Conservation (phyloP, 352 stramenopile species). For the Phytophthora fragariae region DNA sequence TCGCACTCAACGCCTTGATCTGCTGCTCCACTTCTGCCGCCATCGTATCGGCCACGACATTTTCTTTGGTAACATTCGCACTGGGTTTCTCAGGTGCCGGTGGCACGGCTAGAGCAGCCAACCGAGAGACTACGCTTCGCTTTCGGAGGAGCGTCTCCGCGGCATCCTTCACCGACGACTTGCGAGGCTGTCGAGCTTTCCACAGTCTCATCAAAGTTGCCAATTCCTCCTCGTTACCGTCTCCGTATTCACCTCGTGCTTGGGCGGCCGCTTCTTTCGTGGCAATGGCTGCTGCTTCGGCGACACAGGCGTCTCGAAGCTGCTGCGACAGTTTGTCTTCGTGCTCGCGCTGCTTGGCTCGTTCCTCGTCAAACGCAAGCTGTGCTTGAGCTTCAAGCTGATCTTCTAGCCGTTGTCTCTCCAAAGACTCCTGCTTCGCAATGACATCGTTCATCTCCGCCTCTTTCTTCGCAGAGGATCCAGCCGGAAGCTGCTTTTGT, state of each 20-base stretch:
- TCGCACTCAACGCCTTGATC: constrained; percentile 42
- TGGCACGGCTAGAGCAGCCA: constrained; percentile 17
- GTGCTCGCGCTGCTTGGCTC: constrained; percentile 32
- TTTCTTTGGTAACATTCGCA: neutral
- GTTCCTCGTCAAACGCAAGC: constrained; percentile 27
- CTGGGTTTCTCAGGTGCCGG: neutral
- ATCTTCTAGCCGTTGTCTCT: constrained; percentile 35
- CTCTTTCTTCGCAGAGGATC: constrained; percentile 20
- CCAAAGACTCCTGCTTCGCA: constrained; percentile 29
- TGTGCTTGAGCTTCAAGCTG: constrained; percentile 36
- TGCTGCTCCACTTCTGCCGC: constrained; percentile 42
- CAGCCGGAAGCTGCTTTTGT: constrained; percentile 18
- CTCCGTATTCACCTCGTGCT: constrained; percentile 11
- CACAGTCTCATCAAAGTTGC: constrained; percentile 24
- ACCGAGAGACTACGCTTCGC: constrained; percentile 11
- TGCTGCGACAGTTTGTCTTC: constrained; percentile 27
- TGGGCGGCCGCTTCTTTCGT: constrained; percentile 30
- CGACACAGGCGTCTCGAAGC: constrained; percentile 29
- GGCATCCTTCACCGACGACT: constrained; percentile 1
- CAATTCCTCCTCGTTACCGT: constrained; percentile 10
- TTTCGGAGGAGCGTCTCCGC: constrained; percentile 7
- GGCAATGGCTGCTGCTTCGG: constrained; percentile 15
- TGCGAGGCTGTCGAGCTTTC: constrained; percentile 15
- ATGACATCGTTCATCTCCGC: constrained; percentile 32
- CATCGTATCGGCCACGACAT: constrained; percentile 32